These are phyloP conservation scores for Picochlorum sp. DNA, from an alignment of 139 green algal genomes.

Conservation along the genomic window DNA sequence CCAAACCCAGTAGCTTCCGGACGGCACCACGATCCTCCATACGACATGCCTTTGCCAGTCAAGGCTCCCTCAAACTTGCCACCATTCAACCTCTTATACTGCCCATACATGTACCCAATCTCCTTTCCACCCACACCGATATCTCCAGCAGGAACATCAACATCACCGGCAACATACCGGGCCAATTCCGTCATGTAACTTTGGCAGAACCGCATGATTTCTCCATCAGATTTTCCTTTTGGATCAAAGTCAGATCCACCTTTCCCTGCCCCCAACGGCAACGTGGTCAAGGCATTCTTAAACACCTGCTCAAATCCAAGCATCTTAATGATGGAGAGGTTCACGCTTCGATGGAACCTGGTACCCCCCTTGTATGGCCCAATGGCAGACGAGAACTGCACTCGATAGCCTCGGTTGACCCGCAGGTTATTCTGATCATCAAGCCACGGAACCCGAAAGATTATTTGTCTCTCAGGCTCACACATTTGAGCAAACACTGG, in stretches of 20 bases:
- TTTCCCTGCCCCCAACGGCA: conserved; percentile 74
- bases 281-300: conserved; percentile 76
- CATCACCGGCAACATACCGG: conserved; percentile 33
- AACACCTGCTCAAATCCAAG: conserved; percentile 56
- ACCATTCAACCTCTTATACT: conserved; percentile 73
- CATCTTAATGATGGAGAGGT: conserved; percentile 76
- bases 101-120: conserved; percentile 77
- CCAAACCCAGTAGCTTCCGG: conserved; percentile 80
- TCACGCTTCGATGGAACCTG: conserved; percentile 71
- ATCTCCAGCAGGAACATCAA: conserved; percentile 75
- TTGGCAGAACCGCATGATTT: conserved; percentile 60
- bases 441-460: conserved; percentile 56
- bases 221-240: conserved; percentile 56
- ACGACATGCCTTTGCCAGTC: conserved; percentile 66
- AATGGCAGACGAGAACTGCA: conserved; percentile 71
- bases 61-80: conserved; percentile 45
- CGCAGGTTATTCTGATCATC: conserved; percentile 47
- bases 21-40: conserved; percentile 63
- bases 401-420: conserved; percentile 63
- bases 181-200: conserved; percentile 74
- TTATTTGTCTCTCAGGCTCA: conserved; percentile 53
- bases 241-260: conserved; percentile 80
- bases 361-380: conserved; percentile 83
- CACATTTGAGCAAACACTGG: conserved; percentile 40
- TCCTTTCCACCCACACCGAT: conserved; percentile 67